phyloP scores from a whole-genome alignment of 495 filamentous ascomycete genomes.

The Cudoniella acicularis region DNA sequence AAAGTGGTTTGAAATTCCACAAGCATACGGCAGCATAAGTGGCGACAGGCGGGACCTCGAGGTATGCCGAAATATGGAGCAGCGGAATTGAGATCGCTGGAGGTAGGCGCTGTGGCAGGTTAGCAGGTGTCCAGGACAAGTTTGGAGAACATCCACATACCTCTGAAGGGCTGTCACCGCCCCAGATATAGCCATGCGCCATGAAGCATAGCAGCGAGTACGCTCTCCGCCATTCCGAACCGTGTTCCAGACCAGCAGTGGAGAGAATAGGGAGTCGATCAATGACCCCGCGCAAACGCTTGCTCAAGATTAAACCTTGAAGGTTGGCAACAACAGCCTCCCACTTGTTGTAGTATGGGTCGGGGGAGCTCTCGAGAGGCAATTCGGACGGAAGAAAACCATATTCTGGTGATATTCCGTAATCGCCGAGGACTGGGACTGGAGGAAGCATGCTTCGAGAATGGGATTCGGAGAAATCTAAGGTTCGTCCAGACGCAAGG shows the following conservation, averaged over 20 bases:
- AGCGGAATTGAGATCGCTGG: constrained; percentile 80
- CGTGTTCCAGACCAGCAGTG: constrained; percentile 70
- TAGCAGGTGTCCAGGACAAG: not conserved
- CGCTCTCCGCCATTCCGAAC: constrained; percentile 88
- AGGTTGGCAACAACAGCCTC: constrained; percentile 79
- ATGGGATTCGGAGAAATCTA: constrained; percentile 12
- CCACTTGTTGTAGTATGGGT: constrained; percentile 92
- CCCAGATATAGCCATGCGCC: constrained; percentile 93
- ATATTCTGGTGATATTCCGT: constrained; percentile 78
- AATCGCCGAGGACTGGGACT: constrained; percentile 73
- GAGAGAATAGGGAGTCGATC: constrained; percentile 78
- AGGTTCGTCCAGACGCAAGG: constrained; percentile 54
- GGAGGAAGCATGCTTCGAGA: constrained; percentile 68
- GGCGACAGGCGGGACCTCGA: constrained; percentile 89
- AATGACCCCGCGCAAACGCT: constrained; percentile 69
- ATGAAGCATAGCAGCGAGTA: constrained; percentile 87
- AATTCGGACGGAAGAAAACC: constrained; percentile 84
- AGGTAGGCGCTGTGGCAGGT: constrained; percentile 66
- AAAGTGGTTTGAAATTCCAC: constrained; percentile 95
- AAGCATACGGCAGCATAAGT: constrained; percentile 89
- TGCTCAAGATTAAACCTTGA: constrained; percentile 81
- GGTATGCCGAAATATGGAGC: constrained; percentile 68
- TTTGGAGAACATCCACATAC: constrained; percentile 38
- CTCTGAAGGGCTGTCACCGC: constrained; percentile 75
- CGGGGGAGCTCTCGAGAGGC: constrained; percentile 75